Conservation (phyloP, 345 rosid species). For the Heritiera littoralis region DNA sequence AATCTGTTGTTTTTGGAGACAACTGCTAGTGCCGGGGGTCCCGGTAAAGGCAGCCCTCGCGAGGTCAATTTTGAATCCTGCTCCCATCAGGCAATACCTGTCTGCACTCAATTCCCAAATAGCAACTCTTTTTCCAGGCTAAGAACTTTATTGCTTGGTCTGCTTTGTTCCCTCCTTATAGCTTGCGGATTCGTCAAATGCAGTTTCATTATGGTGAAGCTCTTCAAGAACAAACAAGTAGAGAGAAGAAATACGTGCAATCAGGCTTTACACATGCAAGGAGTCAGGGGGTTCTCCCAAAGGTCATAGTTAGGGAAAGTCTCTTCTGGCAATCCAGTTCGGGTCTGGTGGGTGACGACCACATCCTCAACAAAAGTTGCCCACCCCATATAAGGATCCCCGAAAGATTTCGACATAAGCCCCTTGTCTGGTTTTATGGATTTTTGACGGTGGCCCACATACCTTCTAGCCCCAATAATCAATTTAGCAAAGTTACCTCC, state of each 20-base stretch:
- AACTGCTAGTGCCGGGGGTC: neutral
- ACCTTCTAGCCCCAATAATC: constrained; percentile 94
- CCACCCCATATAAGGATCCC: constrained; percentile 99
- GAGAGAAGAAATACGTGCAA: constrained; percentile 9
- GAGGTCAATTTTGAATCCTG: neutral
- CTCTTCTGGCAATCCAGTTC: constrained; percentile 97
- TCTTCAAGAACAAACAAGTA: constrained; percentile 22
- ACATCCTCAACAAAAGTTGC: constrained; percentile 98
- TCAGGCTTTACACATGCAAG: constrained; percentile 99
- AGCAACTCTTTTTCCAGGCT: neutral
- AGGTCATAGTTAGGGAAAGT: constrained; percentile 99
- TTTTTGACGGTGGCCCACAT: constrained; percentile 92
- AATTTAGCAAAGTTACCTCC: constrained; percentile 99
- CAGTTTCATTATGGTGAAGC: constrained; percentile 19
- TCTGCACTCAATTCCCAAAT: neutral
- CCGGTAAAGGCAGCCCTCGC: neutral
- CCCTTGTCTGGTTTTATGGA: constrained; percentile 99
- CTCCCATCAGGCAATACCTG: neutral
- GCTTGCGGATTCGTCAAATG: constrained; percentile 20
- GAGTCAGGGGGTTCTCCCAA: constrained; percentile 99
- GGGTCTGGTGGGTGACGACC: constrained; percentile 85
- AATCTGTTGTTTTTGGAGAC: neutral
- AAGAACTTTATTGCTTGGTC: neutral
- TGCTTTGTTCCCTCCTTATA: neutral
- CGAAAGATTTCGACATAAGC: constrained; percentile 95